Conservation (phyloP, 148 eudicot genomes). For the Beta vulgaris region DNA sequence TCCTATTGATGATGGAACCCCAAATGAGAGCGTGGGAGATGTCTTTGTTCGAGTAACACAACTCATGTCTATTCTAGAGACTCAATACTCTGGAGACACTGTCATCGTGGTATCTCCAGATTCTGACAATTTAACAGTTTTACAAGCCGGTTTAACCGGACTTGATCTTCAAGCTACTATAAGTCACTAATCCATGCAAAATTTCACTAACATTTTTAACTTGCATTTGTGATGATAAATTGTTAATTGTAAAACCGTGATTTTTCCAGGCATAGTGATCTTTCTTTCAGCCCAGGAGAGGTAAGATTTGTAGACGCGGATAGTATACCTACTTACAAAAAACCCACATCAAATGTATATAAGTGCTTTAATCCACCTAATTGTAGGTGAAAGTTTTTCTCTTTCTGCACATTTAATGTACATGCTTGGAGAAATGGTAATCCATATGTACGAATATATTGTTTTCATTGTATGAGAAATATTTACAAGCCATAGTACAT, state of each 20-base stretch:
- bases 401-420: not conserved
- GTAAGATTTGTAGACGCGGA: constrained; percentile 75
- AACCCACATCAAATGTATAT: constrained; percentile 70
- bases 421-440: not conserved
- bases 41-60: constrained; percentile 98
- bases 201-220: too few species aligned
- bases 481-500: not conserved
- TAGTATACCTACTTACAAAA: constrained; percentile 76
- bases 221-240: too few species aligned
- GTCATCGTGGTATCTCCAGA: constrained; percentile 91
- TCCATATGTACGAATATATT: not conserved
- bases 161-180: constrained; percentile 77
- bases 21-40: constrained; percentile 89
- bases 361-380: constrained; percentile 91
- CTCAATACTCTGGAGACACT: constrained; percentile 91
- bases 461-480: not conserved
- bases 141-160: constrained; percentile 90
- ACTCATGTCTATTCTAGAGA: constrained; percentile 96
- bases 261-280: constrained; percentile 83
- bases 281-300: constrained; percentile 77
- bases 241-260: not conserved
- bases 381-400: constrained; percentile 45
- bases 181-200: not conserved
- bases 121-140: constrained; percentile 80
- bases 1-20: constrained; percentile 86